Percentiles rank a stretch among this genome's conserved stretches.
Evolutionary conservation across 768 basidiomycete species (phyloP).

Genomic region (Tephrocybe rancida): DNA sequence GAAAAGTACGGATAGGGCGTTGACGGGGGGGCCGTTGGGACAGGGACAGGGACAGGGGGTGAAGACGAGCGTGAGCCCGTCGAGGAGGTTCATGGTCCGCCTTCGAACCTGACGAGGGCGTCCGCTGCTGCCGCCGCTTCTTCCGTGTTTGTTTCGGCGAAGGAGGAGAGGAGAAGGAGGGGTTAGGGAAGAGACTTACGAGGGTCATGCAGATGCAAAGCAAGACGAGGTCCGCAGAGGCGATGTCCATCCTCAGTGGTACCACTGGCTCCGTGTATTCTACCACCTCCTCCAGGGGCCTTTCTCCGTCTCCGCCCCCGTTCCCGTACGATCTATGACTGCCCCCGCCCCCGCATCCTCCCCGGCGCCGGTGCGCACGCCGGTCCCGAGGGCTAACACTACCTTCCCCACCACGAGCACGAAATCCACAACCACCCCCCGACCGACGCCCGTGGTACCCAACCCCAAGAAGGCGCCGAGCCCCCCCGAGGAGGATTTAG

Average conservation of each 20-base stretch:
- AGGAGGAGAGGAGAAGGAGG: conserved; percentile 31
- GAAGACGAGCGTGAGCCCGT: conserved; percentile 25
- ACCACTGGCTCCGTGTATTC: no score
- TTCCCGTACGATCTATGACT: no score
- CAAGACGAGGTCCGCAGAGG: conserved; percentile 4
- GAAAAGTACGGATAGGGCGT: conserved; percentile 25
- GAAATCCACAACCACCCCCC: not conserved
- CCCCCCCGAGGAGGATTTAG: conserved; percentile 42
- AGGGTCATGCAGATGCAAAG: conserved; percentile 34
- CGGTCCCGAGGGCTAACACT: no score
- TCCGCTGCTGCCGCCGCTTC: not conserved
- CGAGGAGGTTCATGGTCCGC: conserved; percentile 37
- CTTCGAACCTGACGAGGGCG: conserved; percentile 30
- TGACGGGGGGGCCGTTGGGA: no score
- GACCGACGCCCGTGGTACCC: not conserved
- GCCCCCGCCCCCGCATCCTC: no score
- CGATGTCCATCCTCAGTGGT: no score
- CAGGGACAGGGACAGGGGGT: conserved; percentile 14
- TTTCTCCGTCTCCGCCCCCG: no score
- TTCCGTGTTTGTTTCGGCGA: not conserved
- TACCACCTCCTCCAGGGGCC: no score
- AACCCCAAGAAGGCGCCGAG: not conserved
- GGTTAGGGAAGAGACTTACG: conserved; percentile 43
- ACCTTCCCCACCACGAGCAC: no score
- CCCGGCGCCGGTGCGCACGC: no score